Evolutionary conservation across 208 protist genomes (phyloP), one percentile per base, ranked within the genome.

Genomic region (Crithidia mellificae): DNA sequence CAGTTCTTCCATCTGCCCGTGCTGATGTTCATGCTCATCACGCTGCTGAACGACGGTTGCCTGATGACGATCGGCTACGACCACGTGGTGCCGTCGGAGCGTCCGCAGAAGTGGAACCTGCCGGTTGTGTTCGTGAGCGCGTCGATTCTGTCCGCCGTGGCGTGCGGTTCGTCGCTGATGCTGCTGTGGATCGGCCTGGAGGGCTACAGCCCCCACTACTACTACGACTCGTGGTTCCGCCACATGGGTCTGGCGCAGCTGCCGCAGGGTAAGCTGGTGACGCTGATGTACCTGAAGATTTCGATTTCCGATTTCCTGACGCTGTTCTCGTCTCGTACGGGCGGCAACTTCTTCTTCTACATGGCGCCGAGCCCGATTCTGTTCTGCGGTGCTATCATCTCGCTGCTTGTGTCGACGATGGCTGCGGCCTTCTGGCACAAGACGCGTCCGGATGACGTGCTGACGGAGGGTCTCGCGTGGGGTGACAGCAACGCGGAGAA

Each of bases 21-120:
- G 50, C 62, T 97, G 27, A 86, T 97, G 87, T 92, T 97, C 75
- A 93, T 97, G 88, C 78, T 97, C 49, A 95, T 97, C 77, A 95
- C 92, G 55, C 70, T 95, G 38, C 78, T 95, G 43, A 90, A 92
- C 77, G 86, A 92, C 67, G 83, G 83, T 54, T 84, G 83, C 58
- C 63, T 92, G 56, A 85, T 92, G 72, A 80, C 86, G 63, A 92
- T 92, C 61, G 83, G 81, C 52, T 89, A 89, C 70, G 86, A 92
- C 66, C 58, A 78, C 59, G 83, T 90, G 46, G 41, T 80, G 15
- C 76, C 83, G 56, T 83, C 75, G 20, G 67, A 78, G 68, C 70
- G 66, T 15, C 85, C 85, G 38, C 81, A 91, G 73, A 71, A 71
- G 55, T 91, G 85, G 85, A 91, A 91, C 68, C 67, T 91, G 44